phyloP scores from a whole-genome alignment of 371 early-diverging fungal genomes.

The Apophysomyces trapeziformis region DNA sequence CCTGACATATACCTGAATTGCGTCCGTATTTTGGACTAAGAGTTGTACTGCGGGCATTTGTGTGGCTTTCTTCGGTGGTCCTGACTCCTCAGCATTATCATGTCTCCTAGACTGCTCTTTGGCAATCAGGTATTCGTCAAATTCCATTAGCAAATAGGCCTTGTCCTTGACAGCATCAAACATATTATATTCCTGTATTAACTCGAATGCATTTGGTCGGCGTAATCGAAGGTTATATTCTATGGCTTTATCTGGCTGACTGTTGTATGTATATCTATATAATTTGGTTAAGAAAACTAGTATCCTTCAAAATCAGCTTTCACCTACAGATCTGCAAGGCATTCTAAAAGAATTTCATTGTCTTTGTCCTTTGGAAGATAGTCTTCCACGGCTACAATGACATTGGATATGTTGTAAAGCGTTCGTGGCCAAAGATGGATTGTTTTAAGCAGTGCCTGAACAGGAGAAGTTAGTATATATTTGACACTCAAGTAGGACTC shows the following conservation, averaged over 20 bases:
- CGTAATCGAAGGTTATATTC: slow-evolving; percentile 78
- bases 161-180: slow-evolving; percentile 79
- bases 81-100: slow-evolving; percentile 15
- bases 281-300: neutral
- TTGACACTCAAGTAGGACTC: neutral
- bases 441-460: slow-evolving; percentile 57
- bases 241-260: slow-evolving; percentile 81
- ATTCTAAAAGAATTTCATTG: slow-evolving; percentile 65
- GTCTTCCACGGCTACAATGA: slow-evolving; percentile 81
- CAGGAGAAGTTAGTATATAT: neutral
- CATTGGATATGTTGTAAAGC: slow-evolving; percentile 73
- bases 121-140: slow-evolving; percentile 70
- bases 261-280: slow-evolving; percentile 66
- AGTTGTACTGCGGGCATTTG: slow-evolving; percentile 73
- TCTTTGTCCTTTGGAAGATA: slow-evolving; percentile 57
- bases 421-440: slow-evolving; percentile 80
- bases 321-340: slow-evolving; percentile 80
- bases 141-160: slow-evolving; percentile 79
- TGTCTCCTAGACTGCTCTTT: slow-evolving; percentile 28
- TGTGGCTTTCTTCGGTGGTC: slow-evolving; percentile 26
- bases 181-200: slow-evolving; percentile 79
- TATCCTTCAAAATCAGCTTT: neutral
- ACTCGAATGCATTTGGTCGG: slow-evolving; percentile 71
- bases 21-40: slow-evolving; percentile 82
- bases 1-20: slow-evolving; percentile 70